A percentile compares a stretch with the other conserved stretches of the same genome.
phyloP scores from a whole-genome alignment of 352 stramenopile genomes.

The Globisporangium mamillatum region DNA sequence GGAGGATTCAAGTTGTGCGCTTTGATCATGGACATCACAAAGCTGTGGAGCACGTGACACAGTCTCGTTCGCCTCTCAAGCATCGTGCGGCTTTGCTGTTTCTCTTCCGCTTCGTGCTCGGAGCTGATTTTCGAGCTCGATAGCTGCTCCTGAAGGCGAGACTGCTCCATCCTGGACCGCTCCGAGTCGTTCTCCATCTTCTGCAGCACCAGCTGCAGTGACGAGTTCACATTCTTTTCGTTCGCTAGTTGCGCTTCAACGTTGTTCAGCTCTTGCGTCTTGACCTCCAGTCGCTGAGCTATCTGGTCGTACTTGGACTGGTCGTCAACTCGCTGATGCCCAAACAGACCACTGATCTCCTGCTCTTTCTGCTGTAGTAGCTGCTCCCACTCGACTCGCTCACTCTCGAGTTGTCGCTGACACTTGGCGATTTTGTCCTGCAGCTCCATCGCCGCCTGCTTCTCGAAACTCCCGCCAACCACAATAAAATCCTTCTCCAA shows the following conservation, averaged over 20 bases:
- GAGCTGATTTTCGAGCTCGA: constrained; percentile 30
- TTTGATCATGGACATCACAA: constrained; percentile 28
- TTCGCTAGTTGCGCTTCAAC: constrained; percentile 23
- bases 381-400: constrained; percentile 45
- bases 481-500: constrained; percentile 31
- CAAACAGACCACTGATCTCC: constrained; percentile 43
- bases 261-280: constrained; percentile 33
- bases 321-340: constrained; percentile 46
- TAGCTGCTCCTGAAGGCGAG: constrained; percentile 36
- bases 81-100: constrained; percentile 10
- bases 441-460: constrained; percentile 22
- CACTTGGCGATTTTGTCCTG: constrained; percentile 20
- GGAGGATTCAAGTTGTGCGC: constrained; percentile 15
- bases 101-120: constrained; percentile 25
- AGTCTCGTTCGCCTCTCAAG: constrained; percentile 28
- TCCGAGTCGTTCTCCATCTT: constrained; percentile 41
- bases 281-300: constrained; percentile 35
- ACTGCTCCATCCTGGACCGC: constrained; percentile 28
- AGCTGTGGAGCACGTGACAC: constrained; percentile 28
- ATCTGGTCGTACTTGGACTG: constrained; percentile 57
- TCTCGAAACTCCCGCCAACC: constrained; percentile 24
- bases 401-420: constrained; percentile 28
- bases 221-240: constrained; percentile 25
- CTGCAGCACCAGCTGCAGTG: constrained; percentile 32
- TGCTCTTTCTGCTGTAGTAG: constrained; percentile 45